Evolutionary conservation across 208 protist species (phyloP).

Genomic region (Trypanosoma rangeli): DNA sequence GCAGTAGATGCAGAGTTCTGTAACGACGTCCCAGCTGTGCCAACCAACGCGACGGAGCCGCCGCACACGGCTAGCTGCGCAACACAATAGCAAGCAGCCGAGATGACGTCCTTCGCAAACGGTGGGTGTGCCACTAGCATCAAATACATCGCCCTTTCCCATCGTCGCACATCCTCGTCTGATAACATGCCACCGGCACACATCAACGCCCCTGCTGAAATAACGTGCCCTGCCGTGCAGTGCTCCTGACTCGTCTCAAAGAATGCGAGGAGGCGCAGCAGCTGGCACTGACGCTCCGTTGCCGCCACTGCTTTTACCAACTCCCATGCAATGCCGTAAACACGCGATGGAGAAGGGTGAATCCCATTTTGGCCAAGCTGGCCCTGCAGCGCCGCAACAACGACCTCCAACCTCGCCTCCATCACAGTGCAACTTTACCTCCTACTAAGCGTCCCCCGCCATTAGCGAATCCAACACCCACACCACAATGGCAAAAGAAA

Average conservation of each 20-base stretch:
- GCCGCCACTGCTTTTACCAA: conserved; percentile 6
- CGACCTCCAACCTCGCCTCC: conserved; percentile 20
- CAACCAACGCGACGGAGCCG: conserved; percentile 29
- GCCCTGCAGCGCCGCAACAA: conserved; percentile 21
- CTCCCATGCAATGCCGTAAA: conserved; percentile 25
- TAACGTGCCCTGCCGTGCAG: conserved; percentile 6
- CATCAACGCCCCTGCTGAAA: conserved; percentile 10
- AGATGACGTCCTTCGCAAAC: conserved; percentile 33
- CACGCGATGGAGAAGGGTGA: conserved; percentile 17
- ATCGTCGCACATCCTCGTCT: conserved; percentile 1
- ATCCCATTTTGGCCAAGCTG: background rate
- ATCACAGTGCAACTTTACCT: background rate
- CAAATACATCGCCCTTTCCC: conserved; percentile 29
- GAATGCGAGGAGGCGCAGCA: conserved; percentile 23
- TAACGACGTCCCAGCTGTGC: conserved; percentile 32
- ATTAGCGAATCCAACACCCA: conserved; percentile 2
- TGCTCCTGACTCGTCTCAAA: conserved; percentile 11
- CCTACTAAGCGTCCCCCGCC: background rate
- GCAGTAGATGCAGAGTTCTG: conserved; percentile 11
- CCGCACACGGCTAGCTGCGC: conserved; percentile 40
- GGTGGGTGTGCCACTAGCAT: conserved; percentile 47
- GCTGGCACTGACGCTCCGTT: conserved; percentile 16
- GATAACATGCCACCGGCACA: background rate
- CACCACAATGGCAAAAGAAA: conserved; percentile 1
- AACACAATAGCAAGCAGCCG: conserved; percentile 42